Base-by-base conservation (phyloP, 1,139 yeast genomes). In the Taiozyma sp. region DNA sequence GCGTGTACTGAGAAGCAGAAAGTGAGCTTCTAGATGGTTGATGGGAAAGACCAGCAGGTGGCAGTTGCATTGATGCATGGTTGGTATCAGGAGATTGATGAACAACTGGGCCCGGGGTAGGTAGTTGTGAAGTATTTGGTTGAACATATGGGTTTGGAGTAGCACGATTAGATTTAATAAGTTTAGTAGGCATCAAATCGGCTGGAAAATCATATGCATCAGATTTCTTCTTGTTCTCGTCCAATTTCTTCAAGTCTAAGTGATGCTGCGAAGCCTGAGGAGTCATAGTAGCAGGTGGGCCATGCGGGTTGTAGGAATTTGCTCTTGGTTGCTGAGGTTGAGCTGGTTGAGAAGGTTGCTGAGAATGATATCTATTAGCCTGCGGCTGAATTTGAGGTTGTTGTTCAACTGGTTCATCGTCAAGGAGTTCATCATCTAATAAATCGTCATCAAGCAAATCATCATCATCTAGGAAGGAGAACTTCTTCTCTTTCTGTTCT, bases 161-260 rank as follows among this genome's bases (percentile, higher is more conserved):
- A 10, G 41, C 60, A 32, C 62, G 63, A 19, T 67, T 68, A 3
- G 73, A 67, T 4, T 69, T 67, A 24, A 40, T 51, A 2, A 61
- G 63, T 44, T 68, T 72, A 39, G 71, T 73, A 2, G 76, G 72
- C 29, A 87, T 70, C 47, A 88, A 67, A 49, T 76, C 83, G 41
- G 77, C 70, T 1, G 96, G 96, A 59, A 88, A 82, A 63, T 88
- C 96, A 62, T 87, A 88, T 1, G 89, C 88, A 68, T 84, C 88
- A 19, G 83, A 77, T 60, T 80, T 83, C 60, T 77, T 76, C 63
- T 83, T 82, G 26, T 73, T 73, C 26, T 67, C 67, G 44, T 72
- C 74, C 16, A 80, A 63, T 49, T 69, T 70, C 50, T 66, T 55
- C 11, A 66, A 52, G 45, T 70, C 62, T 13, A 66, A 58, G 46